Evolutionary conservation across 169 alveolate genomes (phyloP), one percentile per base, ranked within the genome.

Genomic region (Eimeria sp.): DNA sequence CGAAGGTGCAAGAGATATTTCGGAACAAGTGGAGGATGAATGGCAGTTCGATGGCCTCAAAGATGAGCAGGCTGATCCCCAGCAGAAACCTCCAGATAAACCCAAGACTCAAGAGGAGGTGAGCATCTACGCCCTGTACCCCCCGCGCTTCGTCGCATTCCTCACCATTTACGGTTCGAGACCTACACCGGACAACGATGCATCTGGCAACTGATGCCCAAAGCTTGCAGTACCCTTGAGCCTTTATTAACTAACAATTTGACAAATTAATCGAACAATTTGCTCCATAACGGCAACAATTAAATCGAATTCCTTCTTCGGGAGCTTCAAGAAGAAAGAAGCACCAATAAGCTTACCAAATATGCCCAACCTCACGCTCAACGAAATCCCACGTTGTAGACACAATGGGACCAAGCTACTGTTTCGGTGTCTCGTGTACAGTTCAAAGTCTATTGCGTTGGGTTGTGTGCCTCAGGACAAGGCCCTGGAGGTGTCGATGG

Each of bases 401-500:
- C 76, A 67, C 76, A 22, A 9, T 45, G 5, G 73, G 0, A 34
- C 73, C 0, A 9, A 25, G 27, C 9, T 16, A 22, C 27, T 1
- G 76, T 27, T 16, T 27, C 47, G 47, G 47, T 47, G 20, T 11
- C 16, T 5, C 5, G 76, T 5, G 1, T 9, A 9, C 18, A 4
- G 45, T 27, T 9, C 20, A 67, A 16, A 45, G 47, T 67, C 30
- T 27, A 27, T 18, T 5, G 70, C 20, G 0, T 16, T 14, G 30
- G 10, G 43, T n/a, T 25, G 11, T 63, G 73, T 67, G 78, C 49
- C 14, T 72, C 87, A 95, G 96, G 96, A 95, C 49, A 73, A 70
- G 83, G 96, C 95, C 75, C 49, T 86, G 73, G 96, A 95, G 75
- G 96, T 95, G 72, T 73, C 92, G 11, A 73, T 95, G 76, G 95